A percentile compares a stretch with the other conserved stretches of the same genome.
These are phyloP conservation scores for Ceratobasidium sp. DNA, from an alignment of 1,284 basidiomycete genomes.

Conservation along the genomic window DNA sequence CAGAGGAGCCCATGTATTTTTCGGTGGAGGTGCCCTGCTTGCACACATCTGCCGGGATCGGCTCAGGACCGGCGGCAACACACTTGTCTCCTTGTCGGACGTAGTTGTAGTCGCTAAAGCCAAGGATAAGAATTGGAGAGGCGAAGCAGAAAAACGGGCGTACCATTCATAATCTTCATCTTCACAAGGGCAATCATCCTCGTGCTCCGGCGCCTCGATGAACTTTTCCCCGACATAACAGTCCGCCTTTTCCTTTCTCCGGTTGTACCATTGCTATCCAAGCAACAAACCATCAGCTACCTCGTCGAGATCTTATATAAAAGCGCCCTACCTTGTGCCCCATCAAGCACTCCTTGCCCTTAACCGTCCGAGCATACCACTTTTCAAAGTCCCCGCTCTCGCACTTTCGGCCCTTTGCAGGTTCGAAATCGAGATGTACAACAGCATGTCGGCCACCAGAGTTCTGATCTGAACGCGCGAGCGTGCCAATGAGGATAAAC, in stretches of 20 bases:
- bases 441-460: conserved; percentile 75
- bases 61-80: conserved; percentile 85
- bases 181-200: conserved; percentile 86
- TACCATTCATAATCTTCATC: conserved; percentile 95
- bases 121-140: background rate
- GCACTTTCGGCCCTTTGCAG: conserved; percentile 79
- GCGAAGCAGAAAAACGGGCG: conserved; percentile 51
- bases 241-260: conserved; percentile 85
- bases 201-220: conserved; percentile 82
- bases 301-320: background rate
- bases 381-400: conserved; percentile 80
- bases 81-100: conserved; percentile 80
- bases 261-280: conserved; percentile 89
- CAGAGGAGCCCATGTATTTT: conserved; percentile 88
- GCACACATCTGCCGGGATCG: conserved; percentile 85
- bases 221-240: conserved; percentile 97
- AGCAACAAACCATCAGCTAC: background rate
- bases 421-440: conserved; percentile 88
- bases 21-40: conserved; percentile 58
- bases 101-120: conserved; percentile 86
- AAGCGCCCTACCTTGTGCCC: conserved; percentile 81
- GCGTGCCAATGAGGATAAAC: conserved; percentile 85
- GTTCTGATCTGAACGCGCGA: conserved; percentile 74
- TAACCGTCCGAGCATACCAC: conserved; percentile 83
- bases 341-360: conserved; percentile 87